Base-by-base conservation (phyloP, 257 asterid species). In the Oldenlandia corymbosa region DNA sequence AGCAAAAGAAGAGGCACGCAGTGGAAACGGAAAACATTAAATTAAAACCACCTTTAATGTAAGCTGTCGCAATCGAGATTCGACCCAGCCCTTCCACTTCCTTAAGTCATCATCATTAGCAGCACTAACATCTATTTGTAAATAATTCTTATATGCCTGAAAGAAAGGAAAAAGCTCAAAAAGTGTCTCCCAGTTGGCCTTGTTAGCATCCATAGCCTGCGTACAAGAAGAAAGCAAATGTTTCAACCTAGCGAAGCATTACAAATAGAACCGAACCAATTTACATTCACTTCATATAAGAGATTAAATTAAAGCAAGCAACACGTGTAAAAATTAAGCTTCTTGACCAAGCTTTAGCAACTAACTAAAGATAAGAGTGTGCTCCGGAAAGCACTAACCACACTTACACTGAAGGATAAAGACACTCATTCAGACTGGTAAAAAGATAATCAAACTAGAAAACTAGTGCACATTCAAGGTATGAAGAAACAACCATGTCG, bases 1-100 rank as follows among this genome's bases (percentile, higher is more conserved):
- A 42, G 48, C 18, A 66, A 12, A n/a, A 14, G 49, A 34, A 0
- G 30, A 11, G 7, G 21, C 24, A 27, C n/a, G 30, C 48, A 2
- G 24, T 30, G 50, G 18, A 52, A 27, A 21, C 41, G 16, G 32
- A 48, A 34, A 42, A 57, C 8, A 14, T n/a, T n/a, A 36, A 56
- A 37, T 6, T 27, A 5, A 21, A 12, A 24, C 45, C 63, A 77
- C 82, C 82, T 66, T 70, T 20, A 73, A 50, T 14, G 73, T 69
- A 27, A 77, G 76, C 54, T 73, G 79, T 43, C 78, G 74, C 31
- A 77, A 60, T 43, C 81, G 76, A 43, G 82, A 73, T 77, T 73
- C 73, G 56, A 77, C 79, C 82, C 79, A 77, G n/a, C 78, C 76
- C 58, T 70, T 77, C 82, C 82, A 77, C 11, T 71, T 72, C 57